Conservation (phyloP, 1,284 basidiomycete genomes). For the Termitomyces sp. region DNA sequence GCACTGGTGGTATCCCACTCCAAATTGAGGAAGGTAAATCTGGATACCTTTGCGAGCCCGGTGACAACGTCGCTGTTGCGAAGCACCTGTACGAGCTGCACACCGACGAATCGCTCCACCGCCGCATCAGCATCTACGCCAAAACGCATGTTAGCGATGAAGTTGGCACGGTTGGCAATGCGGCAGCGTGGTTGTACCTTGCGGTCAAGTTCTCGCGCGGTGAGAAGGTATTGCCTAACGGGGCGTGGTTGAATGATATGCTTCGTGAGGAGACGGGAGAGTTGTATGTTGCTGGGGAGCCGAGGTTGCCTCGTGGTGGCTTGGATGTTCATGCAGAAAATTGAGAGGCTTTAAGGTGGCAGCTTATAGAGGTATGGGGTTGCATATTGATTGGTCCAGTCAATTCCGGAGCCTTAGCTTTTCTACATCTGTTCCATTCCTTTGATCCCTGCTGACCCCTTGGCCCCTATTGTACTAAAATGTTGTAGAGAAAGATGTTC, state of each 20-base stretch:
- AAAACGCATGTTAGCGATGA: constrained; percentile 74
- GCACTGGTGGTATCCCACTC: constrained; percentile 84
- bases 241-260: constrained; percentile 78
- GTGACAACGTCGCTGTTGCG: constrained; percentile 71
- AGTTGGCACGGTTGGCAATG: constrained; percentile 75
- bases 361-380: neutral
- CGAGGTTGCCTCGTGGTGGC: constrained; percentile 56
- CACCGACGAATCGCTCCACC: constrained; percentile 65
- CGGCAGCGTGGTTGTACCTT: constrained; percentile 76
- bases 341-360: constrained; percentile 3
- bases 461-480: neutral
- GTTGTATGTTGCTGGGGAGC: constrained; percentile 57
- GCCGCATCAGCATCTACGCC: constrained; percentile 61
- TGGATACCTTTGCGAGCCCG: constrained; percentile 72
- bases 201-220: constrained; percentile 74
- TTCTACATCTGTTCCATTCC: neutral
- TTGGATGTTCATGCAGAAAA: constrained; percentile 42
- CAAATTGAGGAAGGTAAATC: constrained; percentile 81
- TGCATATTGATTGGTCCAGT: neutral
- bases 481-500: neutral
- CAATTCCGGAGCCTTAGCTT: neutral
- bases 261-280: constrained; percentile 68
- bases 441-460: neutral
- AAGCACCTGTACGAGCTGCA: constrained; percentile 68
- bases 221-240: constrained; percentile 68